Evolutionary conservation across 345 rosid species (phyloP), one percentile per base, ranked within the genome.

Genomic region (Eucalyptus polyanthemos): DNA sequence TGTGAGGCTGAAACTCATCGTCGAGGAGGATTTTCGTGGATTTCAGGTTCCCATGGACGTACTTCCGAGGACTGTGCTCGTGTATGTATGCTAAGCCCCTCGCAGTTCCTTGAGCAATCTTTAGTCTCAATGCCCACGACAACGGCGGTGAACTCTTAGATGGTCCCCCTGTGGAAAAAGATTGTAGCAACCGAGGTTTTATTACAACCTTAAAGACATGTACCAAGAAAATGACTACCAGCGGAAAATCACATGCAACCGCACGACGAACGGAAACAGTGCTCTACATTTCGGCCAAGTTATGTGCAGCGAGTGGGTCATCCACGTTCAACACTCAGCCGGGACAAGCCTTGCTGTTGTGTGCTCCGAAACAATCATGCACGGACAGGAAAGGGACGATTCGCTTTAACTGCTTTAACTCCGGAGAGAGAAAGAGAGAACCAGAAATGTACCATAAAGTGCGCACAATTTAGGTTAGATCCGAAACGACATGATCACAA

Each of bases 31-130:
- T 92, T 90, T 98, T 98, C 4, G 98, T 94, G 25, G 98, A 95
- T 90, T 96, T 97, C 27, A 98, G 76, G 94, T 94, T 98, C 53
- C 99, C 97, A 29, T 98, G 99, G 50, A 94, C 94, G 11, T 94
- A 93, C 86, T 95, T 98, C 87, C 97, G 92, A 47, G 98, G 97
- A 88, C 95, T 91, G 88, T 88, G 93, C 92, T 97, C 99, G 10
- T 97, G 99, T 90, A 97, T 95, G 93, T 95, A 93, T 94, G 93
- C 92, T 83, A 97, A 93, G 65, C 98, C 99, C 89, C 97, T 93
- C 8, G 99, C 98, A 24, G 95, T 91, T 91, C 99, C 99, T 93
- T 97, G 99, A 49, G 98, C 96, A 76, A 98, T 95, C 89, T 90
- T 95, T 89, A 98, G 93, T 92, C 99, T 94, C 25, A 93, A 94